These are phyloP conservation scores for Dendrocalamus latiflorus DNA, from an alignment of 202 grass and related monocot species.

Conservation along the genomic window DNA sequence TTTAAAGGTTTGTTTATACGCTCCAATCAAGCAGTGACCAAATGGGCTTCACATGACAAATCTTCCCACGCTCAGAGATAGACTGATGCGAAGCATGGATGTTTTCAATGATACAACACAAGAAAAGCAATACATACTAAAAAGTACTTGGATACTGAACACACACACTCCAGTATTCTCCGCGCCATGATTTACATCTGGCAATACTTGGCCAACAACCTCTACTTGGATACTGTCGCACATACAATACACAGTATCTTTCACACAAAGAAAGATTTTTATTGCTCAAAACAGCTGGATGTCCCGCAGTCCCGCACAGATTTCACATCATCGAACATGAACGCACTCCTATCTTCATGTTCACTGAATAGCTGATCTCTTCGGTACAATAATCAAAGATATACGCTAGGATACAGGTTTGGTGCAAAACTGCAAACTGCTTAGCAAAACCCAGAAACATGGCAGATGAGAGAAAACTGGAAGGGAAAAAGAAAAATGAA, in stretches of 20 bases:
- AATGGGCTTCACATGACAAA: not conserved
- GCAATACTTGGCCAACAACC: not conserved
- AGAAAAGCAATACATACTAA: not conserved
- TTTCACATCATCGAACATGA: not conserved
- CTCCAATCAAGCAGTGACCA: not conserved
- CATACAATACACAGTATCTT: not conserved
- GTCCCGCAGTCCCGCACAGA: not conserved
- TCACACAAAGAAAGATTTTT: not conserved
- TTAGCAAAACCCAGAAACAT: slow-evolving; percentile 20
- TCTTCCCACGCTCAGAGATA: not conserved
- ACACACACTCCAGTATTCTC: not conserved
- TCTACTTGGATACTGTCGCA: not conserved
- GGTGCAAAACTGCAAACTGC: slow-evolving; percentile 30
- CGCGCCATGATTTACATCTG: not conserved
- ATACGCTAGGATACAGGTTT: slow-evolving; percentile 23
- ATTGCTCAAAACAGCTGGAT: not conserved
- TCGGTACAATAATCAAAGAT: slow-evolving; percentile 18
- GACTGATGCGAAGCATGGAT: not conserved
- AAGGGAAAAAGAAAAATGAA: not conserved
- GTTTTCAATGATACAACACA: not conserved
- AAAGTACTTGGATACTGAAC: not conserved
- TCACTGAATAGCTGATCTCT: not conserved
- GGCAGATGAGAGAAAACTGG: not conserved
- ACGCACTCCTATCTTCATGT: slow-evolving; percentile 13
- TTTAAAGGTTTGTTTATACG: not conserved